These are phyloP conservation scores for Lolium multiflorum DNA, from an alignment of 176 grass and related monocot species.

Conservation along the genomic window DNA sequence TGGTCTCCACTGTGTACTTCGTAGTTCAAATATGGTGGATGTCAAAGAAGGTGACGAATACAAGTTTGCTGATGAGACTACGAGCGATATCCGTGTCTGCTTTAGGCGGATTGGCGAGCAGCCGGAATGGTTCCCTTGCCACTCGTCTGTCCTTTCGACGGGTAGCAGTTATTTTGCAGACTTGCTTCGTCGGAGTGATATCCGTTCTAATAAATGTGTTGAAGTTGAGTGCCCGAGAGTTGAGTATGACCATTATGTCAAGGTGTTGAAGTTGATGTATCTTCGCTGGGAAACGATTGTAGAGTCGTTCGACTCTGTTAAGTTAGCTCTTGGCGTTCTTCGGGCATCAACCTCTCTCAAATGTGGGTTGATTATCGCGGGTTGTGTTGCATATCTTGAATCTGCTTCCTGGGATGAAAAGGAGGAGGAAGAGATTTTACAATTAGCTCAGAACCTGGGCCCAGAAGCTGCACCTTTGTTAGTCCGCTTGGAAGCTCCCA, in stretches of 20 bases:
- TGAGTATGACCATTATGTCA: conserved; percentile 80
- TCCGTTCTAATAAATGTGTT: conserved; percentile 50
- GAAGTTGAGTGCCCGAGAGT: conserved; percentile 61
- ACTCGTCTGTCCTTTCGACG: conserved; percentile 60
- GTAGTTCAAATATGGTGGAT: conserved; percentile 57
- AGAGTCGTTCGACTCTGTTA: conserved; percentile 87
- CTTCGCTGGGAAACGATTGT: conserved; percentile 60
- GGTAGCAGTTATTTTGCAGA: conserved; percentile 76
- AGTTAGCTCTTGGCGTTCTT: conserved; percentile 68
- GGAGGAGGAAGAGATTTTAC: conserved; percentile 88
- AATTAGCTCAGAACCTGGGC: conserved; percentile 60
- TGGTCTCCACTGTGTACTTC: conserved; percentile 32
- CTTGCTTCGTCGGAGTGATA: conserved; percentile 45
- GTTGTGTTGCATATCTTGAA: conserved; percentile 83
- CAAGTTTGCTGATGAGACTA: conserved; percentile 63
- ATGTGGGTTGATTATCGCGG: conserved; percentile 57
- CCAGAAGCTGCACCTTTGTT: conserved; percentile 59
- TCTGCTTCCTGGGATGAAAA: conserved; percentile 85
- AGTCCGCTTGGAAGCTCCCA: conserved; percentile 70
- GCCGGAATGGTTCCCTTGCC: conserved; percentile 70
- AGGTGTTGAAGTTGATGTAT: conserved; percentile 71
- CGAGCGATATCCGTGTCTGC: conserved; percentile 70
- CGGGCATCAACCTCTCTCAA: conserved; percentile 65
- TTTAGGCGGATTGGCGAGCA: conserved; percentile 56
- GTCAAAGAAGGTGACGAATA: conserved; percentile 25